These are phyloP conservation scores for Penicillium atrosanguineum DNA, from an alignment of 495 filamentous ascomycete genomes.

Conservation along the genomic window DNA sequence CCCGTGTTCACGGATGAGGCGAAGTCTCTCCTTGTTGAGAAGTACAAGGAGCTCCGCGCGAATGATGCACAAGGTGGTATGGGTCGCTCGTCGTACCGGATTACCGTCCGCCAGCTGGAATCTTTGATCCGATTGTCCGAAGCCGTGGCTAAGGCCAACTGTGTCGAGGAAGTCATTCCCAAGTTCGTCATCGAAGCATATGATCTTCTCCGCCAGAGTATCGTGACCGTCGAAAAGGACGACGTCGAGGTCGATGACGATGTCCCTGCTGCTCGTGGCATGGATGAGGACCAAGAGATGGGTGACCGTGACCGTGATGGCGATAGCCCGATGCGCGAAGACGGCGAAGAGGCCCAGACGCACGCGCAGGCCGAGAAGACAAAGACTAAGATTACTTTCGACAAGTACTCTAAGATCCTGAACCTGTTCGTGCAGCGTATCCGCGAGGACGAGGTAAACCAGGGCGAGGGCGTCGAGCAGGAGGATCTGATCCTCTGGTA, in stretches of 20 bases:
- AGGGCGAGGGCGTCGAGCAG: slow-evolving; percentile 85
- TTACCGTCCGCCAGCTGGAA: slow-evolving; percentile 94
- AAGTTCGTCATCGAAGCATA: slow-evolving; percentile 89
- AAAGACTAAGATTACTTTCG: slow-evolving; percentile 90
- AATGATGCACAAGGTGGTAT: slow-evolving; percentile 95
- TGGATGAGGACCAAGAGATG: slow-evolving; percentile 39
- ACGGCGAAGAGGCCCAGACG: slow-evolving; percentile 40
- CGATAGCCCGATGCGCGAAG: slow-evolving; percentile 66
- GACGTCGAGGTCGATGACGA: slow-evolving; percentile 95
- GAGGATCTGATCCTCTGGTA: slow-evolving; percentile 89
- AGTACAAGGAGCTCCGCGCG: slow-evolving; percentile 92
- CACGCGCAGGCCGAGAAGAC: slow-evolving; percentile 43
- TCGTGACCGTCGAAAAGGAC: slow-evolving; percentile 97
- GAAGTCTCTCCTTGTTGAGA: slow-evolving; percentile 77
- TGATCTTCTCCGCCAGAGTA: slow-evolving; percentile 84
- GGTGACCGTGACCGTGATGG: slow-evolving; percentile 58
- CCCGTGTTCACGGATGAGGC: slow-evolving; percentile 90
- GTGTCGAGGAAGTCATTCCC: slow-evolving; percentile 83
- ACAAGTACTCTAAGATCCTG: slow-evolving; percentile 89
- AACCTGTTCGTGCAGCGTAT: slow-evolving; percentile 80
- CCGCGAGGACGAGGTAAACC: slow-evolving; percentile 67
- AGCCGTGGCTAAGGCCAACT: slow-evolving; percentile 95
- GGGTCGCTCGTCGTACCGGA: slow-evolving; percentile 89
- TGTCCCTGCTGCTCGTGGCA: slow-evolving; percentile 36
- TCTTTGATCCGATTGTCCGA: slow-evolving; percentile 92